Evolutionary conservation across 192 early-diverging fungal genomes (phyloP), one percentile per base, ranked within the genome.

Genomic region (Coemansia sp.): DNA sequence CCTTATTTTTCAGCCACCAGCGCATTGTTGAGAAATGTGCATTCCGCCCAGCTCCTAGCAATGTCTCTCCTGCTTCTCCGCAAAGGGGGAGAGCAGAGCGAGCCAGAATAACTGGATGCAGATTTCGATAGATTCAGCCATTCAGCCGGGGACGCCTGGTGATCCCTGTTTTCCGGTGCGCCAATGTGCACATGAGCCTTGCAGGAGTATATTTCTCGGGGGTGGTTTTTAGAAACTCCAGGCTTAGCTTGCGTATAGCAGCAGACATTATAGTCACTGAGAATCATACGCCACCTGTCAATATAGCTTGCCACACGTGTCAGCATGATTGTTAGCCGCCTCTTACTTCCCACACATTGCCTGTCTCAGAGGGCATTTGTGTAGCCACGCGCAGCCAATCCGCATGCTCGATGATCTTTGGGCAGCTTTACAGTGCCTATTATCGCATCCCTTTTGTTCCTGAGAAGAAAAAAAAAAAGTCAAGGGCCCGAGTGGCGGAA

Each of bases 271-370:
- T 6, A 6, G 32, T 9, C 32, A 7, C 10, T 34, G 32, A 26
- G 32, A 34, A 34, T 34, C 32, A 34, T 41, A 41, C 53, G 42
- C 53, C 53, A 44, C 43, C 36, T 49, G 47, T 49, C 47, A 49
- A 49, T 36, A 45, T 46, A 37, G 42, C 23, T n/a, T n/a, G 39
- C 28, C 20, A 37, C 54, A 56, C 43, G 54, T 46, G 54, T 46
- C 44, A 46, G 32, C 54, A 20, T 34, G 42, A 56, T 56, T 16
- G 17, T 11, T 31, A 46, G 54, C 54, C 40, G 39, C 54, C 17
- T 55, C 53, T 8, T 16, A 56, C 54, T 56, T 45, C 44, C 54
- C 54, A 46, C 42, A 56, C 54, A 37, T 21, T 26, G 21, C 34
- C 21, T 38, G 5, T 21, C 16, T 18, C 18, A 16, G 34, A 11